Evolutionary conservation across 768 basidiomycete species (phyloP).

Genomic region (Lactifluus piperatus): DNA sequence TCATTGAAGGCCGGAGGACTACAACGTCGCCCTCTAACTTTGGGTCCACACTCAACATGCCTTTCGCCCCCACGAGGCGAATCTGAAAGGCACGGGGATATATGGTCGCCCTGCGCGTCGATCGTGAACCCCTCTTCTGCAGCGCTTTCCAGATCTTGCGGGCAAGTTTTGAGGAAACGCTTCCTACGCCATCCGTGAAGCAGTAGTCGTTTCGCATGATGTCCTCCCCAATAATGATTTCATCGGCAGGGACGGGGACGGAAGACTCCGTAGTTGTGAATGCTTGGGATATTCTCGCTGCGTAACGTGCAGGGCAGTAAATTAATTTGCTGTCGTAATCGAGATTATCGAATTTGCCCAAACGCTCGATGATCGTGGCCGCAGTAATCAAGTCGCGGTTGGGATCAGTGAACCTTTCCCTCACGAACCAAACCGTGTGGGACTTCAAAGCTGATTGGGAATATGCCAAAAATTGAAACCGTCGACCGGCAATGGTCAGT

Average conservation of each 20-base stretch:
- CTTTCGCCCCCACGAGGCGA: slow-evolving; percentile 57
- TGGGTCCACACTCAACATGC: slow-evolving; percentile 54
- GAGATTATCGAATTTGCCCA: slow-evolving; percentile 47
- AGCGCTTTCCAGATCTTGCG: slow-evolving; percentile 37
- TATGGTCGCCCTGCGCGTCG: slow-evolving; percentile 27
- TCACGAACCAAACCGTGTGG: slow-evolving; percentile 55
- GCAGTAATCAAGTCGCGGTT: slow-evolving; percentile 30
- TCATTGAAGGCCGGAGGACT: slow-evolving; percentile 51
- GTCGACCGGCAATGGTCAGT: slow-evolving; percentile 44
- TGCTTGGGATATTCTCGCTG: slow-evolving; percentile 61
- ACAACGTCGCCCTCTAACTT: slow-evolving; percentile 41
- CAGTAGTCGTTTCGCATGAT: slow-evolving; percentile 34
- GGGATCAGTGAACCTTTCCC: slow-evolving; percentile 36
- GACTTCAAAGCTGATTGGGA: slow-evolving; percentile 65
- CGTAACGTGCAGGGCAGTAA: slow-evolving; percentile 61
- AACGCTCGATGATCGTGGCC: slow-evolving; percentile 39
- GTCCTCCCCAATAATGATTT: slow-evolving; percentile 38
- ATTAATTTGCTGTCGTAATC: slow-evolving; percentile 39
- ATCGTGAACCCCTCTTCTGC: slow-evolving; percentile 31
- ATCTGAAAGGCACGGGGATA: slow-evolving; percentile 50
- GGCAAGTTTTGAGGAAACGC: slow-evolving; percentile 47
- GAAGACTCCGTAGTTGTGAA: slow-evolving; percentile 69
- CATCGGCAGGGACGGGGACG: slow-evolving; percentile 33
- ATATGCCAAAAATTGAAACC: slow-evolving; percentile 60
- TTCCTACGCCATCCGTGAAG: slow-evolving; percentile 70